A percentile compares a stretch with the other conserved stretches of the same genome.
Evolutionary conservation across 2,329 filamentous ascomycete species (phyloP).

Genomic region (Claviceps paspali): DNA sequence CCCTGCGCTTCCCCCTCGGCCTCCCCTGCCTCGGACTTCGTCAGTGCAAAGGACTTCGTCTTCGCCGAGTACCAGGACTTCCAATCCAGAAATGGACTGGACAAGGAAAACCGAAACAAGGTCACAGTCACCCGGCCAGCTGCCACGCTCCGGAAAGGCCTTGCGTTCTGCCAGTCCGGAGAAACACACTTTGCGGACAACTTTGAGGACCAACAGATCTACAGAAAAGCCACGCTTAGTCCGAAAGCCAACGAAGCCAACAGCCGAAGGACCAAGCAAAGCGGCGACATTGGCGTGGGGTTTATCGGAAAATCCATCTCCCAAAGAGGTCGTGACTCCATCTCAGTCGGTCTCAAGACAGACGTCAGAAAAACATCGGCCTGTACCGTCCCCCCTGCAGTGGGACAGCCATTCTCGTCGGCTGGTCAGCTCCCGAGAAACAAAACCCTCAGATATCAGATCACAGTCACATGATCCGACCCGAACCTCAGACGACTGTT

Average conservation of each 20-base stretch:
- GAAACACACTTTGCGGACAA: constrained; percentile 47
- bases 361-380: constrained; percentile 19
- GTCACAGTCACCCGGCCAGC: constrained; percentile 18
- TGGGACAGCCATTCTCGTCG: constrained; percentile 43
- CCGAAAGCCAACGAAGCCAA: constrained; percentile 26
- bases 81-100: constrained; percentile 8
- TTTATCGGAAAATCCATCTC: constrained; percentile 15
- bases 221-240: constrained; percentile 24
- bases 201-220: constrained; percentile 34
- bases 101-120: constrained; percentile 11
- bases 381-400: constrained; percentile 20
- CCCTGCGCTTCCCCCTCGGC: constrained; percentile 42
- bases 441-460: constrained; percentile 13
- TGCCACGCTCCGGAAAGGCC: constrained; percentile 20
- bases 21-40: constrained; percentile 39
- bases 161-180: constrained; percentile 41
- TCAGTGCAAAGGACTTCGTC: constrained; percentile 29
- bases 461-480: constrained; percentile 14
- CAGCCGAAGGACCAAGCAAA: constrained; percentile 41
- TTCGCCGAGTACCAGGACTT: constrained; percentile 13
- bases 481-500: constrained; percentile 26
- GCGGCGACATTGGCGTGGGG: constrained; percentile 51
- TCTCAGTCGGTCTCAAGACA: constrained; percentile 11
- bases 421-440: constrained; percentile 26
- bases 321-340: constrained; percentile 11